These are phyloP conservation scores for Solanum arcanum DNA, from an alignment of 257 asterid genomes.

Conservation along the genomic window DNA sequence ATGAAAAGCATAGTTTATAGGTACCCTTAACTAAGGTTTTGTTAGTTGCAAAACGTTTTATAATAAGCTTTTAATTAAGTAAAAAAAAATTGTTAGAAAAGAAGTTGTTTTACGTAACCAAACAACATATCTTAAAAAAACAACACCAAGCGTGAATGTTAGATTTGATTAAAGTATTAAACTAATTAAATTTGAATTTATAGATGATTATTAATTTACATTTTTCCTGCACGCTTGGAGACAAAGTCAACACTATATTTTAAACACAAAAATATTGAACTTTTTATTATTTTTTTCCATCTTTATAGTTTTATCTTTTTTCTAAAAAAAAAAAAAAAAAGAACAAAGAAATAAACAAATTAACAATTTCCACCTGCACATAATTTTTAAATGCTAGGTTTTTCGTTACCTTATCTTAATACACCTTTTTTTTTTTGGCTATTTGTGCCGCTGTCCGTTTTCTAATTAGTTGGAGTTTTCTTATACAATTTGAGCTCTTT, in stretches of 20 bases:
- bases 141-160: neutral
- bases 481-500: neutral
- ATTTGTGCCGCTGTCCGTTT: neutral
- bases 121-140: neutral
- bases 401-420: neutral
- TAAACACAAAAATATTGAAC: neutral
- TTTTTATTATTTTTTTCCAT: neutral
- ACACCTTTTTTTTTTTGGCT: neutral
- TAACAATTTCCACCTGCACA: neutral
- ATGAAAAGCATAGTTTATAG: neutral
- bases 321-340: neutral
- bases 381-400: neutral
- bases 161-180: neutral
- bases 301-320: neutral
- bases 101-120: neutral
- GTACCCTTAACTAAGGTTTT: neutral
- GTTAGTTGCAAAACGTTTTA: neutral
- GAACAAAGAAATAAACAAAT: neutral
- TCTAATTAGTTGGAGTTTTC: neutral
- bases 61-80: neutral
- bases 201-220: neutral
- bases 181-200: neutral
- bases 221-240: conserved; percentile 12
- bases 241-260: conserved; percentile 15
- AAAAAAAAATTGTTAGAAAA: neutral